These are phyloP conservation scores for Cladosporium phlei DNA, from an alignment of 2,329 filamentous ascomycete genomes.

Conservation along the genomic window DNA sequence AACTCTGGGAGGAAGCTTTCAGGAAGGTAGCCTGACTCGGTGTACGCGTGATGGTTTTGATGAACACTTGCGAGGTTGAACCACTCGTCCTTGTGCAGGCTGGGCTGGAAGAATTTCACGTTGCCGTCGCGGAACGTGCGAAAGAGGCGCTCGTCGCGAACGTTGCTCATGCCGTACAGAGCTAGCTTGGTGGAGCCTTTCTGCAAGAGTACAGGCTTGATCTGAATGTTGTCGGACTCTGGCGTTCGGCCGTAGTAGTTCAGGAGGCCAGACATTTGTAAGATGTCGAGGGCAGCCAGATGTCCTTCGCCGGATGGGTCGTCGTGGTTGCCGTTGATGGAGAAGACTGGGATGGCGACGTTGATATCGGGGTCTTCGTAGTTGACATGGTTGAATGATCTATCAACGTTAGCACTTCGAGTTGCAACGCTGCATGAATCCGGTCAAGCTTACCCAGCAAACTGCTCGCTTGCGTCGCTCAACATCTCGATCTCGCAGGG, in stretches of 20 bases:
- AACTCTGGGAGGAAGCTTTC: slow-evolving; percentile 91
- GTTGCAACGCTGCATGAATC: neutral
- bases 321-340: slow-evolving; percentile 97
- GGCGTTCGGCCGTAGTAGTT: slow-evolving; percentile 95
- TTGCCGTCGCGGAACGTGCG: slow-evolving; percentile 88
- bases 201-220: slow-evolving; percentile 87
- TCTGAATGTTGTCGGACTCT: slow-evolving; percentile 86
- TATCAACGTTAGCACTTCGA: slow-evolving; percentile 21
- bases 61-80: slow-evolving; percentile 95
- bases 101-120: slow-evolving; percentile 87
- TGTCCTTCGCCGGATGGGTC: slow-evolving; percentile 96
- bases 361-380: slow-evolving; percentile 98
- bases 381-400: slow-evolving; percentile 86
- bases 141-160: slow-evolving; percentile 90
- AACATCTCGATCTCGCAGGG: slow-evolving; percentile 93
- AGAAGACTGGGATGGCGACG: slow-evolving; percentile 93
- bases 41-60: slow-evolving; percentile 92
- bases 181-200: slow-evolving; percentile 92
- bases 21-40: slow-evolving; percentile 86
- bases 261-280: slow-evolving; percentile 84
- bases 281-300: slow-evolving; percentile 80
- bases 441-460: slow-evolving; percentile 43
- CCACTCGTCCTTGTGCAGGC: slow-evolving; percentile 77
- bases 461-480: slow-evolving; percentile 86
- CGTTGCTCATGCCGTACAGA: slow-evolving; percentile 90